Evolutionary conservation across 192 early-diverging fungal species (phyloP).

Genomic region (Geranomyces variabilis): DNA sequence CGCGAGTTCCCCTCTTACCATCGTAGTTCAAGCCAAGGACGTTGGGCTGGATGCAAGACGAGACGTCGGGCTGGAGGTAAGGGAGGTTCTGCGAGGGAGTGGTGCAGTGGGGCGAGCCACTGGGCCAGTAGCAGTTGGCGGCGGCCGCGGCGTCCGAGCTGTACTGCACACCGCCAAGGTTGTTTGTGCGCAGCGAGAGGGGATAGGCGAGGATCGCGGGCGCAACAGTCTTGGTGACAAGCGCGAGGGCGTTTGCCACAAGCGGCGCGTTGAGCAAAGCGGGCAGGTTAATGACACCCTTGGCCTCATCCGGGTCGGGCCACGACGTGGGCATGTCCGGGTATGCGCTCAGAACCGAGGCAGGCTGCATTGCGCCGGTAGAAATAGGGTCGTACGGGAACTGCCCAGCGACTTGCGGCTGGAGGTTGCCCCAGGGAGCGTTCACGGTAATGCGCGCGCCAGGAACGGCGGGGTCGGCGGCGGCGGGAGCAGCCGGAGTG

Average conservation of each 20-base stretch:
- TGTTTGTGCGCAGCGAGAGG: neutral
- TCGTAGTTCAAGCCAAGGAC: constrained; percentile 32
- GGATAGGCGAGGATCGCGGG: neutral
- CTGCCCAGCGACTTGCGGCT: neutral
- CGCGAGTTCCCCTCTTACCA: no score
- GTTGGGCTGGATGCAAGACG: neutral
- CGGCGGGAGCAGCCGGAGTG: constrained; percentile 8
- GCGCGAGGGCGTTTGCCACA: neutral
- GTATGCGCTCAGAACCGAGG: neutral
- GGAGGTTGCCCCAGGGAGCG: no score
- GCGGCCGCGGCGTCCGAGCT: neutral
- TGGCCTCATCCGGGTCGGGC: constrained; percentile 14
- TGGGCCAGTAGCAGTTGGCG: constrained; percentile 39
- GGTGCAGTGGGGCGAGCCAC: constrained; percentile 21
- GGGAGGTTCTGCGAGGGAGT: neutral
- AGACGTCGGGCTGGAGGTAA: constrained; percentile 1
- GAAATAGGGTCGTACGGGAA: neutral
- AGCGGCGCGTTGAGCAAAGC: constrained; percentile 14
- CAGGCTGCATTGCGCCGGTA: neutral
- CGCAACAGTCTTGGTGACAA: neutral
- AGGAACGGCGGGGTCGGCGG: neutral
- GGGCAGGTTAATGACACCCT: constrained; percentile 11
- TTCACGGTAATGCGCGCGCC: no score
- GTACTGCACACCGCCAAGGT: constrained; percentile 12
- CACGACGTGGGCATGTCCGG: constrained; percentile 23